Conservation (phyloP, 306 rosid genomes). For the Trifolium repens region DNA sequence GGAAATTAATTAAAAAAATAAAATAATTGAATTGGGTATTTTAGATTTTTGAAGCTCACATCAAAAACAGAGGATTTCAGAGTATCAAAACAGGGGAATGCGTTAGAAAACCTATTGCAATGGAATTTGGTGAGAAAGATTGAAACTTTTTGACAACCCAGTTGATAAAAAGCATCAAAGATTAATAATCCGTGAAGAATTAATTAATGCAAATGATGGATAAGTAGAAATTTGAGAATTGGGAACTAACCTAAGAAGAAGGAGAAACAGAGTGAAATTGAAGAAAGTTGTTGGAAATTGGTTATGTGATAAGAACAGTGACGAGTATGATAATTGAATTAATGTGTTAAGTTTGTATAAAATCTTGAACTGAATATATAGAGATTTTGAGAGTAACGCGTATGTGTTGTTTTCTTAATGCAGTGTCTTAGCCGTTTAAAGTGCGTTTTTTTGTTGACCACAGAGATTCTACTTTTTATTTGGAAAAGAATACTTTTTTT, state of each 20-base stretch:
- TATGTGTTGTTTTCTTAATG: not conserved
- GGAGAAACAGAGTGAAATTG: conserved; percentile 14
- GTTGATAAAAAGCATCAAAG: not conserved
- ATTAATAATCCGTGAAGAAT: conserved; percentile 17
- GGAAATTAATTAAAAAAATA: not conserved
- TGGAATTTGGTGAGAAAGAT: conserved; percentile 15
- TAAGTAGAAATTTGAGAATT: not conserved
- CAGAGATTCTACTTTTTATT: not conserved
- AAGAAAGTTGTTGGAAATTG: conserved; percentile 18
- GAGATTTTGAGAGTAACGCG: not conserved
- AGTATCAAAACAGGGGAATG: conserved; percentile 41
- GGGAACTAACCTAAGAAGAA: conserved; percentile 32
- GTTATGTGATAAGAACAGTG: conserved; percentile 16
- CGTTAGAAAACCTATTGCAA: conserved; percentile 9
- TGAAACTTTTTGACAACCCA: conserved; percentile 17
- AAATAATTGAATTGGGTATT: not conserved
- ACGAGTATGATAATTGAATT: not conserved
- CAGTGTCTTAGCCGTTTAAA: not conserved
- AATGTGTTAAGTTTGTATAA: conserved; percentile 28
- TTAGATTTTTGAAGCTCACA: not conserved
- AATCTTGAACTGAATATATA: conserved; percentile 13
- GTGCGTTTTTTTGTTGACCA: conserved; percentile 38
- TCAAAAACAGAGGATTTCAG: not conserved
- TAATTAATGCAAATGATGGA: not conserved
- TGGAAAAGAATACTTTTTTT: not conserved